Percentiles rank a stretch among this genome's conserved stretches.
These are phyloP conservation scores for Lathyrus aphaca DNA, from an alignment of 306 rosid species.

Conservation along the genomic window DNA sequence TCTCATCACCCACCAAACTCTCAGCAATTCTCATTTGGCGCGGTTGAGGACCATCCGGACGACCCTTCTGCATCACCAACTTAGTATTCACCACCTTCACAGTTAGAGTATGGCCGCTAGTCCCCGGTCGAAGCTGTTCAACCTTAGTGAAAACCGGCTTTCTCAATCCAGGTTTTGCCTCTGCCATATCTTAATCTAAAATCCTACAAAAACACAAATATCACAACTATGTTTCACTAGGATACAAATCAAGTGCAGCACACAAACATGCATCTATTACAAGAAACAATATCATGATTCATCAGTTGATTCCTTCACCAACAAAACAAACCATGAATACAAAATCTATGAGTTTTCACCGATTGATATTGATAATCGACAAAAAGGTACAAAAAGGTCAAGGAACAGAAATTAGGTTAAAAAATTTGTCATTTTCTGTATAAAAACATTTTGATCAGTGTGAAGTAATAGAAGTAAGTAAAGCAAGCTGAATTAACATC, in stretches of 20 bases:
- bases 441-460: not conserved
- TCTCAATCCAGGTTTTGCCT: constrained; percentile 82
- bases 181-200: constrained; percentile 62
- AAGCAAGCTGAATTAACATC: constrained; percentile 1
- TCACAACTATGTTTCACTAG: not conserved
- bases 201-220: constrained; percentile 35
- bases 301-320: not conserved
- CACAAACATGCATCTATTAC: constrained; percentile 4
- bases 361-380: not conserved
- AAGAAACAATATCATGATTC: not conserved
- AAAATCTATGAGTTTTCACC: constrained; percentile 1
- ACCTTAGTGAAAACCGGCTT: constrained; percentile 92
- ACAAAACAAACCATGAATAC: not conserved
- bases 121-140: constrained; percentile 84
- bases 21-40: constrained; percentile 98
- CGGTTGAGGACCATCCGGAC: constrained; percentile 85
- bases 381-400: not conserved
- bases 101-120: constrained; percentile 74
- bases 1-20: constrained; percentile 92
- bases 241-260: not conserved
- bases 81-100: constrained; percentile 77
- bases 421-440: not conserved
- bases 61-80: constrained; percentile 90
- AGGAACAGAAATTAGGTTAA: constrained; percentile 1
- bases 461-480: not conserved